Conservation (phyloP, 75 land plant genomes). For the Cunninghamia lanceolata region DNA sequence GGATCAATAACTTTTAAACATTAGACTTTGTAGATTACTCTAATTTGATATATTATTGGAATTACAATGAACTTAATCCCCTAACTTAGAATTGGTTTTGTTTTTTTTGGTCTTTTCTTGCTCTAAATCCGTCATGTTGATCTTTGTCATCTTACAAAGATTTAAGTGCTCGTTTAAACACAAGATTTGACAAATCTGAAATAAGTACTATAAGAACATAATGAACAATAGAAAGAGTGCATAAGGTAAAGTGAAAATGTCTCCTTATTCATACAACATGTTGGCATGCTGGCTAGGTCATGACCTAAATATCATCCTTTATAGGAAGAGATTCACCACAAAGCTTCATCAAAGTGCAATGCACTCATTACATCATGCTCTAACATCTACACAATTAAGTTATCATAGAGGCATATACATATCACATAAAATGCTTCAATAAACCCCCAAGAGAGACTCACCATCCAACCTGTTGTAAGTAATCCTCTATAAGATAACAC, state of each 20-base stretch:
- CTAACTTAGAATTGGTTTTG: too few species aligned
- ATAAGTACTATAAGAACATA: too few species aligned
- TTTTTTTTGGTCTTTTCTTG: too few species aligned
- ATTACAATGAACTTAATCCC: too few species aligned
- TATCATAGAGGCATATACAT: neutral
- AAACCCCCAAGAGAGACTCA: neutral
- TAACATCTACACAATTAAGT: neutral
- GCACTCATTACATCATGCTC: neutral
- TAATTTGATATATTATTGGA: neutral
- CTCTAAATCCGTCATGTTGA: neutral
- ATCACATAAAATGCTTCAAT: neutral
- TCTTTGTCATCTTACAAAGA: neutral
- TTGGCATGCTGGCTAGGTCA: neutral
- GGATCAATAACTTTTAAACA: too few species aligned
- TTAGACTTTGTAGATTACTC: too few species aligned
- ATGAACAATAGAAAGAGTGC: neutral
- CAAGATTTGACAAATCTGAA: neutral
- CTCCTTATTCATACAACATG: too few species aligned
- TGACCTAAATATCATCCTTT: neutral
- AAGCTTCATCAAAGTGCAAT: neutral
- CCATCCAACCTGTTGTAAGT: neutral
- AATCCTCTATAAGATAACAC: neutral
- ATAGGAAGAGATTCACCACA: neutral
- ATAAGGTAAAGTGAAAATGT: neutral
- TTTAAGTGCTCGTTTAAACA: neutral